Evolutionary conservation across 768 basidiomycete genomes (phyloP).

Genomic region (Pleurotus giganteus): DNA sequence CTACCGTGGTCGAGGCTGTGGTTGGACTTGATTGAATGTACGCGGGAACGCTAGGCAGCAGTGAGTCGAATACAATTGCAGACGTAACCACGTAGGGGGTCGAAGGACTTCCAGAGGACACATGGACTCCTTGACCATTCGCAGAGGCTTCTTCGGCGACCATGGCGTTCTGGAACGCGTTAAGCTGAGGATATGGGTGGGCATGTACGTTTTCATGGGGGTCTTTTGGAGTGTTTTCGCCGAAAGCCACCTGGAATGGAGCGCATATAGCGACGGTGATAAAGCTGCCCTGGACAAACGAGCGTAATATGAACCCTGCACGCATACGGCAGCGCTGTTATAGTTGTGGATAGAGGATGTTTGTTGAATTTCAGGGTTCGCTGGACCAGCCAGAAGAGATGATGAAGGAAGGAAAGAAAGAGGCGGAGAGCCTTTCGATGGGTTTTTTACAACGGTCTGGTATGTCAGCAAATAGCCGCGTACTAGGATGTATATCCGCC

Average conservation of each 20-base stretch:
- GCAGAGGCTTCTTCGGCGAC: not conserved
- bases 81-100: not conserved
- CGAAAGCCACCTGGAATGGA: not conserved
- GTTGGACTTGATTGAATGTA: not conserved
- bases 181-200: not conserved
- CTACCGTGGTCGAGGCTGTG: not conserved
- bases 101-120: not conserved
- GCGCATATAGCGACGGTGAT: not conserved
- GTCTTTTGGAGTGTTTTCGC: not conserved
- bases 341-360: not conserved
- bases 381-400: slow-evolving; percentile 7
- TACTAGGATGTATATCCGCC: not conserved
- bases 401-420: slow-evolving; percentile 2
- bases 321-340: too few species aligned
- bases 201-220: not conserved
- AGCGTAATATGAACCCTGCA: not conserved
- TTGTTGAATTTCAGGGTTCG: not conserved
- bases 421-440: not conserved
- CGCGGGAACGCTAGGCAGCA: not conserved
- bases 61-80: not conserved
- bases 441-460: too few species aligned
- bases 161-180: not conserved
- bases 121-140: not conserved
- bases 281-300: not conserved
- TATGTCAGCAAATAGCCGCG: too few species aligned